phyloP scores from a whole-genome alignment of 2,329 filamentous ascomycete species.

The Penicillium sp. region DNA sequence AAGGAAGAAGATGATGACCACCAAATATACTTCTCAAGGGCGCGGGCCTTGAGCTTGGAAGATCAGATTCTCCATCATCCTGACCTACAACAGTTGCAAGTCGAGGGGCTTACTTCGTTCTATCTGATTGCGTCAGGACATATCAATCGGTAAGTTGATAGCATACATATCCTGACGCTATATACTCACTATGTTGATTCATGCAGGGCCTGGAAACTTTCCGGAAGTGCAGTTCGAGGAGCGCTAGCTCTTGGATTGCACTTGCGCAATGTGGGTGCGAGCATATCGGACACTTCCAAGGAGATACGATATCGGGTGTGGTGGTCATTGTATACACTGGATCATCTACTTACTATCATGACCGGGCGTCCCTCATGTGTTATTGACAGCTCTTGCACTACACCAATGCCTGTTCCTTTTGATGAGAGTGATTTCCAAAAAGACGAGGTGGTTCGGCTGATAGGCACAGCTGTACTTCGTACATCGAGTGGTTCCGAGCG shows the following conservation, averaged over 20 bases:
- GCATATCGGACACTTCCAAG: conserved; percentile 42
- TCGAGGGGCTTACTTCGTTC: conserved; percentile 44
- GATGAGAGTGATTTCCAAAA: conserved; percentile 44
- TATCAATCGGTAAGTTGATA: conserved; percentile 42
- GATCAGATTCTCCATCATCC: conserved; percentile 43
- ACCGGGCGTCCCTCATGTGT: conserved; percentile 48
- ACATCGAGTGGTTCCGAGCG: conserved; percentile 23
- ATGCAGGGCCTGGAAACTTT: conserved; percentile 45
- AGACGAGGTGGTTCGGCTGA: conserved; percentile 25
- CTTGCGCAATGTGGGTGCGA: conserved; percentile 41
- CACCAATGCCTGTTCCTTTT: conserved; percentile 44
- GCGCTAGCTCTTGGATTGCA: conserved; percentile 46
- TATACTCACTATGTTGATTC: conserved; percentile 2
- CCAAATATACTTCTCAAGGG: conserved; percentile 43
- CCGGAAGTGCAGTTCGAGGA: conserved; percentile 42
- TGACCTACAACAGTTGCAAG: conserved; percentile 47
- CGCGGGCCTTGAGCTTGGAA: conserved; percentile 40
- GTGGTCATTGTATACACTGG: conserved; percentile 47
- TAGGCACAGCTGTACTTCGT: conserved; percentile 27
- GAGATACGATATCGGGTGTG: conserved; percentile 48
- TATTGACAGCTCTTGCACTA: conserved; percentile 43
- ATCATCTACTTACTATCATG: conserved; percentile 45
- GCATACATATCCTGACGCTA: background rate
- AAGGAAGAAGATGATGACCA: conserved; percentile 41
- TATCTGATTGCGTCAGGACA: conserved; percentile 45